phyloP scores from a whole-genome alignment of 2,329 filamentous ascomycete genomes.

The Penicillium sp. region DNA sequence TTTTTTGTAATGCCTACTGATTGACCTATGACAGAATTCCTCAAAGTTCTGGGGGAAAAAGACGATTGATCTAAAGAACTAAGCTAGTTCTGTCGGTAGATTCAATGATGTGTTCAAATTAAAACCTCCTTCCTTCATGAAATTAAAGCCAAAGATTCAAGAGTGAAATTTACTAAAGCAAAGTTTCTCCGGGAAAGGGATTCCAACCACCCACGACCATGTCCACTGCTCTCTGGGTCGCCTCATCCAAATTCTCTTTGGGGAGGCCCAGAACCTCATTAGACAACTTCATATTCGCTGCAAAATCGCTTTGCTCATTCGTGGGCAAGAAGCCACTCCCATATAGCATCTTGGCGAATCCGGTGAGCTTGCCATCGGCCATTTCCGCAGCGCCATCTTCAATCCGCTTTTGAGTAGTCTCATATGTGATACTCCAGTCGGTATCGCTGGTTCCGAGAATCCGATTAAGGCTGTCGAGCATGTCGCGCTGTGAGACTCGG shows the following conservation, averaged over 20 bases:
- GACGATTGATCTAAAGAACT: background rate
- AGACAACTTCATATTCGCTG: background rate
- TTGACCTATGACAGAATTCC: background rate
- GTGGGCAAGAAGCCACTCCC: conserved; percentile 3
- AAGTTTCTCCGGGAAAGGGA: conserved; percentile 7
- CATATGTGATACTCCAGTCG: conserved; percentile 54
- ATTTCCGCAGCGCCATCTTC: conserved; percentile 11
- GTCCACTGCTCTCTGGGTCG: conserved; percentile 15
- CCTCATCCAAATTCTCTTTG: conserved; percentile 17
- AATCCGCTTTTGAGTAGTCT: conserved; percentile 11
- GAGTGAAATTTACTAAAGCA: background rate
- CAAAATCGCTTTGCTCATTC: conserved; percentile 11
- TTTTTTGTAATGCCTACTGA: background rate
- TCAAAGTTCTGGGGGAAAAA: background rate
- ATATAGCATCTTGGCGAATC: conserved; percentile 14
- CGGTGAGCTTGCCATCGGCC: conserved; percentile 4
- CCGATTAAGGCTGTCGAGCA: conserved; percentile 60
- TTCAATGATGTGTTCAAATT: no score
- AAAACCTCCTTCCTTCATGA: no score
- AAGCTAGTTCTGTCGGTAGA: background rate
- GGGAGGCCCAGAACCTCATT: conserved; percentile 12
- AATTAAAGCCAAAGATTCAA: background rate
- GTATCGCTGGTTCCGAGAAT: conserved; percentile 58
- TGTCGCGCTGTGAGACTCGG: conserved; percentile 61
- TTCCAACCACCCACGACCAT: conserved; percentile 19